Evolutionary conservation across 192 early-diverging fungal genomes (phyloP).

Genomic region (Irineochytrium annulatum): DNA sequence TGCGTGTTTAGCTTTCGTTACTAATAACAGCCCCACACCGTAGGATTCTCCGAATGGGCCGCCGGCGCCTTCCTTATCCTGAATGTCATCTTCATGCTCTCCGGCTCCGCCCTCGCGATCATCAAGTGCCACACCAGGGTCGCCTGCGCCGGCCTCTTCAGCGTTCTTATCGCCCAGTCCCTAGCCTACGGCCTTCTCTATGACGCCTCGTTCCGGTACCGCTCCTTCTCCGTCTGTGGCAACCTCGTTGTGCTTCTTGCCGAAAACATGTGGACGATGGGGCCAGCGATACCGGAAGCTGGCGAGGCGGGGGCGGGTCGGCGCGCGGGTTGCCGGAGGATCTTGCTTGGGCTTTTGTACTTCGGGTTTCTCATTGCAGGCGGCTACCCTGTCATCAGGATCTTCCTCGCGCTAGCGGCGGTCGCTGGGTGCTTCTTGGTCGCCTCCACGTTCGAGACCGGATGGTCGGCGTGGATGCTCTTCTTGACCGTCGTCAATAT

Average conservation of each 20-base stretch:
- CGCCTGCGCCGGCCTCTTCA: slow-evolving; percentile 78
- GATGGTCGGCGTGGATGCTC: slow-evolving; percentile 92
- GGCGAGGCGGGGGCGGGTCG: slow-evolving; percentile 79
- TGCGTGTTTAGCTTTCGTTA: neutral
- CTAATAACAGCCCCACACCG: no score
- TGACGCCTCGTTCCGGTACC: slow-evolving; percentile 82
- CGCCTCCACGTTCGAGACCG: slow-evolving; percentile 95
- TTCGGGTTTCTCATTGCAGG: slow-evolving; percentile 84
- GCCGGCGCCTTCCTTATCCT: slow-evolving; percentile 78
- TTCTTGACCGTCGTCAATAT: slow-evolving; percentile 88
- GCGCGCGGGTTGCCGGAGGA: slow-evolving; percentile 80
- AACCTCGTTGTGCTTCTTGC: slow-evolving; percentile 93
- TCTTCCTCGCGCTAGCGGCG: slow-evolving; percentile 70
- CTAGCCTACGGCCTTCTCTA: slow-evolving; percentile 93
- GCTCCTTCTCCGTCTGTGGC: slow-evolving; percentile 89
- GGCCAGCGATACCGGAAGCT: slow-evolving; percentile 71
- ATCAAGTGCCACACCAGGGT: slow-evolving; percentile 73
- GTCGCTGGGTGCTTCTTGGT: slow-evolving; percentile 89
- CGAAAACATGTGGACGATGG: slow-evolving; percentile 52
- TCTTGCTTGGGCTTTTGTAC: slow-evolving; percentile 90
- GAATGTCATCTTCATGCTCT: slow-evolving; percentile 84
- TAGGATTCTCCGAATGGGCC: slow-evolving; percentile 69
- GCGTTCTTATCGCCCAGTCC: slow-evolving; percentile 74
- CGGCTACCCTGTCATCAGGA: slow-evolving; percentile 66
- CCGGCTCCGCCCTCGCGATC: slow-evolving; percentile 79